Evolutionary conservation across 2,329 filamentous ascomycete species (phyloP), one percentile per base, ranked within the genome.

Genomic region (Passalora sequoiae): DNA sequence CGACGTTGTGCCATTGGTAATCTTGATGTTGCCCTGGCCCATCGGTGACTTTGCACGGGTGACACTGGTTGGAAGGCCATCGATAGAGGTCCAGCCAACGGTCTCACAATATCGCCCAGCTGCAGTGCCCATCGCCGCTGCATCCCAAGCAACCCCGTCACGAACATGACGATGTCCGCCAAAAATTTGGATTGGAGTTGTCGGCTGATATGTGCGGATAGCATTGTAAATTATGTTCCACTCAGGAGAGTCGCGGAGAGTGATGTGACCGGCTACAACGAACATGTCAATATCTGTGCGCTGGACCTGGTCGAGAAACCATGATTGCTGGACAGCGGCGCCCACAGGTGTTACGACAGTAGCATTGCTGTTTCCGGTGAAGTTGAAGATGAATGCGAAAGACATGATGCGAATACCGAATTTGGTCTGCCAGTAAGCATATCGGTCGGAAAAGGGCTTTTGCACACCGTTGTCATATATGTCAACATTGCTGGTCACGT

Each of bases 21-120:
- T 60, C 46, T 53, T 60, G 15, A 55, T 56, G 50, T 59, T 62
- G 20, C 62, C 51, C 1, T 67, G 68, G 36, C 55, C 63, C 33
- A 60, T 62, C 4, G 63, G 68, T 12, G 67, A 72, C 37, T 67
- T 68, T 3, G 68, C 69, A 31, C 47, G 37, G 17, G 40, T 44
- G 57, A 51, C 8, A 55, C 58, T 53, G 24, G 50, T 13, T 20
- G 30, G 38, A 4, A 45, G n/a, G 8, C 43, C 43, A 22, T 33
- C 43, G 6, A 54, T 60, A 12, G 78, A 75, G 16, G 83, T 60
- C 76, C 78, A 85, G 17, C 81, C 81, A 0, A 84, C 67, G 1
- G 80, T 84, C 64, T 85, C 81, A 58, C 80, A 84, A 62, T 83
- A 84, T 40, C 78, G 52, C 51, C 68, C 80, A 2, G 79, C 77